Conservation (phyloP, 1,284 basidiomycete species). For the Malassezia obtusa region DNA sequence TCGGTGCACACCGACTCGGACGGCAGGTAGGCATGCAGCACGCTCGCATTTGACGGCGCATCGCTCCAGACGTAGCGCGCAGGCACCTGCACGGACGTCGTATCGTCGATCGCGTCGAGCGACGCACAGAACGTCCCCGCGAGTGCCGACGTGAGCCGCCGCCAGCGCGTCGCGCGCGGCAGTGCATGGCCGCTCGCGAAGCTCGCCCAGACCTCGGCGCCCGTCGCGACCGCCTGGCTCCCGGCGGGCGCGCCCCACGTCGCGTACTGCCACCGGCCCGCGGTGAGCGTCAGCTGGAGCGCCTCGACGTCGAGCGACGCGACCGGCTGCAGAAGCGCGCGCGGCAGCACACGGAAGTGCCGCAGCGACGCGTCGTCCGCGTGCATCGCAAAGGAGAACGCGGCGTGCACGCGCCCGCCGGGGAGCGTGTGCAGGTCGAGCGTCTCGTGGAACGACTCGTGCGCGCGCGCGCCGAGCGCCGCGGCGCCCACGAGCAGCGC, state of each 20-base stretch:
- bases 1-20: constrained; percentile 63
- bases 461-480: neutral
- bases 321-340: constrained; percentile 73
- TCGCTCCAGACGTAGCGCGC: neutral
- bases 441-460: constrained; percentile 53
- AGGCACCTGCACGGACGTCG: constrained; percentile 16
- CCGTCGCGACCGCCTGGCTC: constrained; percentile 62
- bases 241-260: constrained; percentile 54
- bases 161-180: constrained; percentile 54
- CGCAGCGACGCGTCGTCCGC: constrained; percentile 18
- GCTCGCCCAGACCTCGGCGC: constrained; percentile 76
- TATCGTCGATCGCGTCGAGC: constrained; percentile 54
- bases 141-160: constrained; percentile 71
- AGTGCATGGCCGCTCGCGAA: constrained; percentile 13
- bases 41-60: constrained; percentile 11
- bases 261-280: constrained; percentile 80
- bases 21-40: constrained; percentile 25
- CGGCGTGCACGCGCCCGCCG: constrained; percentile 72
- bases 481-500: neutral
- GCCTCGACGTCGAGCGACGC: constrained; percentile 73
- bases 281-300: constrained; percentile 71
- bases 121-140: constrained; percentile 91
- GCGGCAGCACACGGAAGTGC: constrained; percentile 58
- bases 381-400: constrained; percentile 54
- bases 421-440: constrained; percentile 64